Conservation (phyloP, 83 land plant genomes). For the Picea mariana region DNA sequence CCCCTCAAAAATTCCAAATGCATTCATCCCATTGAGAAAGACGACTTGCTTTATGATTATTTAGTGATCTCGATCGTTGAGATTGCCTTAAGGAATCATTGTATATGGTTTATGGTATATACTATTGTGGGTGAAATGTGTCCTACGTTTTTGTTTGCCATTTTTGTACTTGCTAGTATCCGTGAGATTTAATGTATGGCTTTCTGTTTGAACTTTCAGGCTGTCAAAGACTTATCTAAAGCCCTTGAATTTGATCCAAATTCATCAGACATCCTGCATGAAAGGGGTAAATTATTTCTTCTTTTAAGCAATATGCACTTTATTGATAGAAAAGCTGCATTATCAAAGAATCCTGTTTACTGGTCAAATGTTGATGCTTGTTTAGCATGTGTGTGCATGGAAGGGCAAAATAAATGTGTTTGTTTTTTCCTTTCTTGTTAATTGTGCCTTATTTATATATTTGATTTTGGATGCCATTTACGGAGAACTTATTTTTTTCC, state of each 20-base stretch:
- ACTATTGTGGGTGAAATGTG: background rate
- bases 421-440: too few relatives aligned
- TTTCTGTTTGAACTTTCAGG: slow-evolving; percentile 41
- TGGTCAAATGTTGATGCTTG: background rate
- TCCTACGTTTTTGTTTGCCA: background rate
- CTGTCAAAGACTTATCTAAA: slow-evolving; percentile 65
- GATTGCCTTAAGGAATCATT: background rate
- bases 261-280: slow-evolving; percentile 71
- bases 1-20: too few relatives aligned
- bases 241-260: slow-evolving; percentile 69
- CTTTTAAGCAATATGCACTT: background rate
- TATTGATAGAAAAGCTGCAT: background rate
- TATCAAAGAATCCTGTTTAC: background rate
- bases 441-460: too few relatives aligned
- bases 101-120: background rate
- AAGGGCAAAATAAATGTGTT: too few relatives aligned
- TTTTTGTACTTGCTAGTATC: background rate
- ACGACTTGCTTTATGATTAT: background rate
- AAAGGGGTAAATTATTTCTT: slow-evolving; percentile 50
- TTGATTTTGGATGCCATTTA: too few relatives aligned
- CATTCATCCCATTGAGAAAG: background rate
- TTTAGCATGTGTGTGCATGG: too few relatives aligned
- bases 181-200: background rate
- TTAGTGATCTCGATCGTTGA: background rate
- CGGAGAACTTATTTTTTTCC: too few relatives aligned